Percentiles rank a stretch among this genome's conserved stretches.
phyloP scores from a whole-genome alignment of 176 grass and related monocot species.

The Areca catechu region DNA sequence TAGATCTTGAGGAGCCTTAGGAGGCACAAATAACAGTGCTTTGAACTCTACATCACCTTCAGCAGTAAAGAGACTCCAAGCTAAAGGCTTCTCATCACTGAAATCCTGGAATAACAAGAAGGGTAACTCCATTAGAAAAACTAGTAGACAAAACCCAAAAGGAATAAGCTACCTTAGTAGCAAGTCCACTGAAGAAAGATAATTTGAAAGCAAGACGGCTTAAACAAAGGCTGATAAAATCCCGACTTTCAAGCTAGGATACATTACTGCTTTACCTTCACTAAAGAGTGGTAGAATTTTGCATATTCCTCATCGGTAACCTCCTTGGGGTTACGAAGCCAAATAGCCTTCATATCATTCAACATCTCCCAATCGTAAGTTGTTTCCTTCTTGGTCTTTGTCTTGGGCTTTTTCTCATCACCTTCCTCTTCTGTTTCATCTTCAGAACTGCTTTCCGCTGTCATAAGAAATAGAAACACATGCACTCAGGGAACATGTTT shows the following conservation, averaged over 20 bases:
- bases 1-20: constrained; percentile 85
- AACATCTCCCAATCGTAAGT: constrained; percentile 79
- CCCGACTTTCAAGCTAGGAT: too few relatives aligned
- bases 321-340: constrained; percentile 89
- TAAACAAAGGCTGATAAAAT: too few relatives aligned
- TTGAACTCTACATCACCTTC: constrained; percentile 98
- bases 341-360: constrained; percentile 96
- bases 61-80: constrained; percentile 86
- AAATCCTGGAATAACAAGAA: constrained; percentile 50
- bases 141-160: not conserved
- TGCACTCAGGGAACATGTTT: too few relatives aligned
- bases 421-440: constrained; percentile 70
- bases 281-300: constrained; percentile 89
- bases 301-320: constrained; percentile 93
- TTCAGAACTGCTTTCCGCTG: constrained; percentile 45
- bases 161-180: too few relatives aligned
- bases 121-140: not conserved
- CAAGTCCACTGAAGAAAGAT: too few relatives aligned
- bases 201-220: too few relatives aligned
- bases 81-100: constrained; percentile 71
- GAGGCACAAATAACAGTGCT: constrained; percentile 84
- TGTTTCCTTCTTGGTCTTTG: constrained; percentile 84
- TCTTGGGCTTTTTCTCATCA: constrained; percentile 87
- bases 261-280: constrained; percentile 42
- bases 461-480: constrained; percentile 16